Percentiles rank a stretch among this genome's conserved stretches.
Evolutionary conservation across 768 basidiomycete species (phyloP).

Genomic region (Lentinula edodes): DNA sequence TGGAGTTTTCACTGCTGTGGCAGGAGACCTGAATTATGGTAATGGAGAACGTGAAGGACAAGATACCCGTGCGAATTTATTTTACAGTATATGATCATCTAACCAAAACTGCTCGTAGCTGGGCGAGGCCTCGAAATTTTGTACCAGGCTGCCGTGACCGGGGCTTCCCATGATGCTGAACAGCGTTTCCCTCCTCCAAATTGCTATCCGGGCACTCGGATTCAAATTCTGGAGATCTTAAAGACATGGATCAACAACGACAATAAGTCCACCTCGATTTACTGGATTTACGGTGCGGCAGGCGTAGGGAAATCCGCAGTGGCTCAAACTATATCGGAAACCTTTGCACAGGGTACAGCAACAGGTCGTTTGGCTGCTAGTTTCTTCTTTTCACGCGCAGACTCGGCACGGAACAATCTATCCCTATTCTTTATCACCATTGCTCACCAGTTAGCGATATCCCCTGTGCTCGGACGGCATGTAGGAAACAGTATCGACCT

Average conservation of each 20-base stretch:
- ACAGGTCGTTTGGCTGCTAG: constrained; percentile 21
- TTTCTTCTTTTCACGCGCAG: constrained; percentile 22
- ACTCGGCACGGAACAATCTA: constrained; percentile 21
- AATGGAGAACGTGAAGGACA: no score
- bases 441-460: constrained; percentile 21
- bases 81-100: no score
- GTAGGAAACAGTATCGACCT: constrained; percentile 9
- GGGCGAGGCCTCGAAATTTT: not conserved
- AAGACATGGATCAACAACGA: not conserved
- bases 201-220: not conserved
- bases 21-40: no score
- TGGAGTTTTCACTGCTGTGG: no score
- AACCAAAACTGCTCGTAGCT: no score
- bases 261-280: constrained; percentile 8
- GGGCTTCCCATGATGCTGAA: not conserved
- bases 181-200: constrained; percentile 2
- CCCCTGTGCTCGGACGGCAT: not conserved
- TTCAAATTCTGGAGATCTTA: not conserved
- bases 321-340: constrained; percentile 18
- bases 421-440: constrained; percentile 18
- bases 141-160: not conserved
- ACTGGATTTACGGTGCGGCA: constrained; percentile 29
- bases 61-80: no score
- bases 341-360: not conserved
- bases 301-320: constrained; percentile 29